These are phyloP conservation scores for Asterophora parasitica DNA, from an alignment of 768 basidiomycete genomes.

Conservation along the genomic window DNA sequence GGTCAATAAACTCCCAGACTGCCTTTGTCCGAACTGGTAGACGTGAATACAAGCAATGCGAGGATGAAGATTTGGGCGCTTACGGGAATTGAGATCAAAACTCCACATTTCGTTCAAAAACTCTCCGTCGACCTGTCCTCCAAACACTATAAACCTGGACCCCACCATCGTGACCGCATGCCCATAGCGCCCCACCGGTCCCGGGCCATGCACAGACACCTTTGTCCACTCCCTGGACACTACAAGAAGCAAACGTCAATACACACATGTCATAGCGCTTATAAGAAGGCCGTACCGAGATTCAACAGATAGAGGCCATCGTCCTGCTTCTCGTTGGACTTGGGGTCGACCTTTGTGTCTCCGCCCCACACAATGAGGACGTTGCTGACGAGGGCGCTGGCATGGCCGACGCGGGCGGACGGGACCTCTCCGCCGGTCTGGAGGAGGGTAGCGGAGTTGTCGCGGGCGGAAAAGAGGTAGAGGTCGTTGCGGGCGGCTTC, in stretches of 20 bases:
- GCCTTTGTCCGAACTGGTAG: conserved; percentile 74
- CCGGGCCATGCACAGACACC: conserved; percentile 68
- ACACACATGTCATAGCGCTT: background rate
- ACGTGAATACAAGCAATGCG: conserved; percentile 6
- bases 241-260: conserved; percentile 25
- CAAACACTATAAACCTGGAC: conserved; percentile 91
- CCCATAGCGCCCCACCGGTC: conserved; percentile 89
- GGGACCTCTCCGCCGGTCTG: conserved; percentile 90
- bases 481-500: conserved; percentile 90
- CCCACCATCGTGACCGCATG: conserved; percentile 92
- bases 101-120: conserved; percentile 95
- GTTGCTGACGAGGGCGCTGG: conserved; percentile 90
- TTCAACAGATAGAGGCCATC: conserved; percentile 93
- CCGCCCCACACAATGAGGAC: conserved; percentile 98
- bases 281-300: conserved; percentile 56
- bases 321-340: conserved; percentile 76
- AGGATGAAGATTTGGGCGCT: conserved; percentile 25
- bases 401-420: conserved; percentile 91
- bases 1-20: conserved; percentile 77
- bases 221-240: conserved; percentile 95
- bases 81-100: conserved; percentile 93
- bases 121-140: conserved; percentile 92
- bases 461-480: conserved; percentile 80
- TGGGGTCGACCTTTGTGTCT: conserved; percentile 81
- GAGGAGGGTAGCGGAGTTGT: conserved; percentile 74